These are phyloP conservation scores for Fusarium falciforme DNA, from an alignment of 2,329 filamentous ascomycete species.

Conservation along the genomic window DNA sequence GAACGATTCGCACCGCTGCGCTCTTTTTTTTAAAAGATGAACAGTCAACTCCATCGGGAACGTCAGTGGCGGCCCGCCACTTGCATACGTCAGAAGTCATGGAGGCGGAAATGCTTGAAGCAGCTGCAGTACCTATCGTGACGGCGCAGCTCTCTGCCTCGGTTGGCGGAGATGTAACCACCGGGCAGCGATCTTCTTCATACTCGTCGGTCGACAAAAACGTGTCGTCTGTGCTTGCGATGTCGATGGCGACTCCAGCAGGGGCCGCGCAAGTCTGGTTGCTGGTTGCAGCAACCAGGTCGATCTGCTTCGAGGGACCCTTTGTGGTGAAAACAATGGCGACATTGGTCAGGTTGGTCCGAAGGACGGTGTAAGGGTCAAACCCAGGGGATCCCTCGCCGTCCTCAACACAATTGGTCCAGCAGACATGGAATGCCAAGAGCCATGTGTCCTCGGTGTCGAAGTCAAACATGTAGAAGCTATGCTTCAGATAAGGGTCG, in stretches of 20 bases:
- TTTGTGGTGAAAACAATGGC: constrained; percentile 3
- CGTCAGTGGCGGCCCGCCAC: neutral
- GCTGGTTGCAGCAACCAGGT: neutral
- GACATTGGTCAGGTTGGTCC: neutral
- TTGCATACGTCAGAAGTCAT: neutral
- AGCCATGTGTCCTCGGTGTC: neutral
- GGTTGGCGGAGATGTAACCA: neutral
- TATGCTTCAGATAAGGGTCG: neutral
- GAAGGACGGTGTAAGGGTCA: neutral
- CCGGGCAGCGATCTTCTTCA: neutral
- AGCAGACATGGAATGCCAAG: neutral
- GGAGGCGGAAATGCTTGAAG: neutral
- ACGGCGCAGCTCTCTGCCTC: neutral
- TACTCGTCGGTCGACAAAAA: neutral
- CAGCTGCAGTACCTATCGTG: neutral
- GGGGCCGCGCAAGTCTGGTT: neutral
- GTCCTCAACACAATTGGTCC: neutral
- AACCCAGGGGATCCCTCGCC: neutral
- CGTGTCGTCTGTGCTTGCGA: neutral
- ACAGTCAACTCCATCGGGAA: neutral
- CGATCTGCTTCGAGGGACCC: neutral
- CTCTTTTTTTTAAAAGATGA: neutral
- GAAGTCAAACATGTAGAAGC: neutral
- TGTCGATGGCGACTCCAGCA: neutral
- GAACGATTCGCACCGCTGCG: neutral